These are phyloP conservation scores for Boletus reticuloceps DNA, from an alignment of 768 basidiomycete species.

Conservation along the genomic window DNA sequence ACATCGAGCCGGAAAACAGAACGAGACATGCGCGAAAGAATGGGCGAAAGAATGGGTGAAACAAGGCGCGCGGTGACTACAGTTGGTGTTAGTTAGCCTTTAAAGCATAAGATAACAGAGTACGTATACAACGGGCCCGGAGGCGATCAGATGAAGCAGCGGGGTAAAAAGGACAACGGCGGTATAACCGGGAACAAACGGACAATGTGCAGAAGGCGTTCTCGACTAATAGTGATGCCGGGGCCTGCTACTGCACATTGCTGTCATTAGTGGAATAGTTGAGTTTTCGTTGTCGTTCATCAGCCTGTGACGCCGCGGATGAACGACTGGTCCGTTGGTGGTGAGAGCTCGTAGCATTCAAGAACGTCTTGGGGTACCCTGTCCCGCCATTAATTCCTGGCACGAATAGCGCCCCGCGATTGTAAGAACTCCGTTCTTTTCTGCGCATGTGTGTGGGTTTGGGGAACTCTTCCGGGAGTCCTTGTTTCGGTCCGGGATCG, in stretches of 20 bases:
- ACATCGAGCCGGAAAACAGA: constrained; percentile 4
- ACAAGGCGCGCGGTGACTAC: constrained; percentile 11
- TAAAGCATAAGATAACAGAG: constrained; percentile 33
- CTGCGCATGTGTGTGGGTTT: constrained; percentile 76
- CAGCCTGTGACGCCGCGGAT: constrained; percentile 10
- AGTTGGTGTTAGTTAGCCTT: constrained; percentile 24
- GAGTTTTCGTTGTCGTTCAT: constrained; percentile 26
- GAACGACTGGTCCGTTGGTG: constrained; percentile 20
- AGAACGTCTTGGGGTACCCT: constrained; percentile 27
- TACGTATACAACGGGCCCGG: constrained; percentile 23
- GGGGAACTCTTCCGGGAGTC: constrained; percentile 78
- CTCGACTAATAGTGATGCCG: neutral
- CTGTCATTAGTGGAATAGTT: constrained; percentile 9
- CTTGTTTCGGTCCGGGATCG: constrained; percentile 63
- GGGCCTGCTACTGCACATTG: constrained; percentile 5
- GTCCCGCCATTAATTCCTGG: constrained; percentile 36
- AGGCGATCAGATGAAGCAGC: constrained; percentile 19
- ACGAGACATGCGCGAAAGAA: constrained; percentile 3
- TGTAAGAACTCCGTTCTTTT: constrained; percentile 80
- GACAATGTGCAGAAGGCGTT: neutral
- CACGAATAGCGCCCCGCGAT: constrained; percentile 70
- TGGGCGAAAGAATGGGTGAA: constrained; percentile 4
- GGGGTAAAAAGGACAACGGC: constrained; percentile 3
- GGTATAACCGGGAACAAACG: constrained; percentile 9
- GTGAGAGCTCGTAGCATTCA: constrained; percentile 20